Evolutionary conservation across 768 basidiomycete species (phyloP).

Genomic region (Boletellus emodensis): DNA sequence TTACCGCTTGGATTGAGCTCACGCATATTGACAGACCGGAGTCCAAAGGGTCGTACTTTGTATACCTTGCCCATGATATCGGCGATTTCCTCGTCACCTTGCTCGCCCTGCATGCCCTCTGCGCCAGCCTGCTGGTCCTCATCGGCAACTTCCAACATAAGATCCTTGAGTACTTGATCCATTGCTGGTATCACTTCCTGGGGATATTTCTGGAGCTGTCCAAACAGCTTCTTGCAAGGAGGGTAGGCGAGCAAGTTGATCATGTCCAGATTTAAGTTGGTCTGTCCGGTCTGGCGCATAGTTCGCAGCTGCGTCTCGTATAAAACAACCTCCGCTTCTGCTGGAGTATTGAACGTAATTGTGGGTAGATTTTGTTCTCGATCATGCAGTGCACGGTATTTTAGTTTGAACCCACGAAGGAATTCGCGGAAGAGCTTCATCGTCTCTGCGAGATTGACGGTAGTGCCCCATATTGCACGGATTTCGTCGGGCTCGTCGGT

Average conservation of each 20-base stretch:
- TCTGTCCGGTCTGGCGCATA: constrained; percentile 90
- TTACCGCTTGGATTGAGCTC: constrained; percentile 89
- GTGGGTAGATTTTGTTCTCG: constrained; percentile 54
- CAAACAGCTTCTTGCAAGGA: constrained; percentile 74
- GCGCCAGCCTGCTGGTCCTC: constrained; percentile 66
- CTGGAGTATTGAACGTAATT: constrained; percentile 50
- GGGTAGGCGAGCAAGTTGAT: constrained; percentile 84
- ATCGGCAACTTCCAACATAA: constrained; percentile 85
- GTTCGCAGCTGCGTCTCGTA: constrained; percentile 81
- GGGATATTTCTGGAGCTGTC: constrained; percentile 87
- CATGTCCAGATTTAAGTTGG: constrained; percentile 88
- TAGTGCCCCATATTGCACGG: constrained; percentile 96
- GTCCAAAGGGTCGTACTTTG: constrained; percentile 90
- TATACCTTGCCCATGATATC: constrained; percentile 86
- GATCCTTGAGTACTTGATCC: constrained; percentile 93
- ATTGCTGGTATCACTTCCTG: constrained; percentile 97
- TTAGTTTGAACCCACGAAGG: constrained; percentile 87
- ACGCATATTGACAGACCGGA: constrained; percentile 86
- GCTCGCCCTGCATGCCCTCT: constrained; percentile 71
- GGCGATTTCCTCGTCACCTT: constrained; percentile 80
- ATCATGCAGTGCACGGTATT: constrained; percentile 76
- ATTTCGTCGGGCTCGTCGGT: constrained; percentile 80
- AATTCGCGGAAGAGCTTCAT: constrained; percentile 91
- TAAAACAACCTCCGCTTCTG: constrained; percentile 61
- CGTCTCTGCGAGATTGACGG: constrained; percentile 84